phyloP scores from a whole-genome alignment of 768 basidiomycete species.

The Podaxis sp. region DNA sequence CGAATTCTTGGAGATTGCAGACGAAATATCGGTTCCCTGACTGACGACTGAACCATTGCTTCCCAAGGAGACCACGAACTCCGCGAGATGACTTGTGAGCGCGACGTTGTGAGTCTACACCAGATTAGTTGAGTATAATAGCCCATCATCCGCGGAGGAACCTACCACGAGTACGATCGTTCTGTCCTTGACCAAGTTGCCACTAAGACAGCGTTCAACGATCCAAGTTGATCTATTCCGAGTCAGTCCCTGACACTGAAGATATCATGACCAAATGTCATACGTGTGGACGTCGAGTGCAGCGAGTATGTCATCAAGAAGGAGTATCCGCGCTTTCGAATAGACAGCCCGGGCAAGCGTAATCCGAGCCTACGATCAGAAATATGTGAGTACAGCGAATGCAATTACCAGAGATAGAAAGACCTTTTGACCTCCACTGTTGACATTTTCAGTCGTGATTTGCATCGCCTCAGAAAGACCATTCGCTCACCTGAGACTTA shows the following conservation, averaged over 20 bases:
- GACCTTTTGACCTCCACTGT: constrained; percentile 46
- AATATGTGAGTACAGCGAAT: not conserved
- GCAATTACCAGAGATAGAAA: not conserved
- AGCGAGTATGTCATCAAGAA: constrained; percentile 76
- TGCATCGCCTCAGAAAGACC: not conserved
- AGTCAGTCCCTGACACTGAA: not conserved
- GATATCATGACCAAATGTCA: constrained; percentile 9
- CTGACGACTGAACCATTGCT: constrained; percentile 49
- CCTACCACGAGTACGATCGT: constrained; percentile 81
- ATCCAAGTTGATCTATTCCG: constrained; percentile 81
- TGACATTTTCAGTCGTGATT: not conserved
- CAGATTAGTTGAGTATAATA: not conserved
- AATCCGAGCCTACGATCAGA: constrained; percentile 37
- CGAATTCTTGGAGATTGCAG: constrained; percentile 42
- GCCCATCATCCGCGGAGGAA: not conserved
- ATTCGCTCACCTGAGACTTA: constrained; percentile 41
- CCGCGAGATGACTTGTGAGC: constrained; percentile 51
- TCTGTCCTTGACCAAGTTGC: constrained; percentile 73
- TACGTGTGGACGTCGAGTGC: constrained; percentile 48
- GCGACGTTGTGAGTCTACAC: constrained; percentile 51
- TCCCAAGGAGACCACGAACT: constrained; percentile 56
- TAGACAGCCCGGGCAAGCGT: constrained; percentile 48
- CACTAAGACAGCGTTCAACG: constrained; percentile 74
- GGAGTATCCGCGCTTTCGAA: constrained; percentile 54
- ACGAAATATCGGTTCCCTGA: constrained; percentile 49